Evolutionary conservation across 257 asterid species (phyloP).

Genomic region (Solanum corneliomulleri): DNA sequence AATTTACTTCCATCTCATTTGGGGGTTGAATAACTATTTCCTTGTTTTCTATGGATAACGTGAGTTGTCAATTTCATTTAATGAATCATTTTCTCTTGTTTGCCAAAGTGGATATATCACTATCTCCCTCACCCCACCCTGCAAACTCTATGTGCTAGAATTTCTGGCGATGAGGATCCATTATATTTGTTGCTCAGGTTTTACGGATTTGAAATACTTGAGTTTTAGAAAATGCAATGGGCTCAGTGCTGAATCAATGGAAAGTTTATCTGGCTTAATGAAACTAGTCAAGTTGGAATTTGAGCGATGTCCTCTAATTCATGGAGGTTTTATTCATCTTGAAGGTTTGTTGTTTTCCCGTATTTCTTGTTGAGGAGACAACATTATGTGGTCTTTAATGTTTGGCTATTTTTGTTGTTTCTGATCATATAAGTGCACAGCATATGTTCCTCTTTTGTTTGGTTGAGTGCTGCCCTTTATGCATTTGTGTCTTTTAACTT

Average conservation of each 20-base stretch:
- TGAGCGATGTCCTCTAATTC: conserved; percentile 84
- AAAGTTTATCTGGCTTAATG: conserved; percentile 42
- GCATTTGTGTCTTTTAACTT: not conserved
- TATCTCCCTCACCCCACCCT: not conserved
- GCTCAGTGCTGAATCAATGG: conserved; percentile 66
- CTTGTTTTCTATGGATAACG: not conserved
- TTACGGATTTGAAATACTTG: conserved; percentile 48
- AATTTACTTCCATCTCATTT: not conserved
- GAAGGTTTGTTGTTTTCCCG: conserved; percentile 34
- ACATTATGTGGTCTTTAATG: not conserved
- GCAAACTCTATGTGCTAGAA: not conserved
- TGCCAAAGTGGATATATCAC: not conserved
- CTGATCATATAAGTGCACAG: not conserved
- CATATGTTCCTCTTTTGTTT: not conserved
- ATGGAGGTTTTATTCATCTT: conserved; percentile 75
- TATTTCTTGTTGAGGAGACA: not conserved
- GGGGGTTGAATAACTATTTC: not conserved
- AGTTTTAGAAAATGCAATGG: conserved; percentile 59
- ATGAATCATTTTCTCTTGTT: not conserved
- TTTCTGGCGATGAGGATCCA: not conserved
- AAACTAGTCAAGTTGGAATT: conserved; percentile 71
- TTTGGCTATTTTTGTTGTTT: not conserved
- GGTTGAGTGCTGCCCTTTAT: not conserved
- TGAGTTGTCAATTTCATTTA: not conserved
- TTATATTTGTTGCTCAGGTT: conserved; percentile 34